Evolutionary conservation across 176 grass and related monocot species (phyloP).

Genomic region (Aechmea fasciata): DNA sequence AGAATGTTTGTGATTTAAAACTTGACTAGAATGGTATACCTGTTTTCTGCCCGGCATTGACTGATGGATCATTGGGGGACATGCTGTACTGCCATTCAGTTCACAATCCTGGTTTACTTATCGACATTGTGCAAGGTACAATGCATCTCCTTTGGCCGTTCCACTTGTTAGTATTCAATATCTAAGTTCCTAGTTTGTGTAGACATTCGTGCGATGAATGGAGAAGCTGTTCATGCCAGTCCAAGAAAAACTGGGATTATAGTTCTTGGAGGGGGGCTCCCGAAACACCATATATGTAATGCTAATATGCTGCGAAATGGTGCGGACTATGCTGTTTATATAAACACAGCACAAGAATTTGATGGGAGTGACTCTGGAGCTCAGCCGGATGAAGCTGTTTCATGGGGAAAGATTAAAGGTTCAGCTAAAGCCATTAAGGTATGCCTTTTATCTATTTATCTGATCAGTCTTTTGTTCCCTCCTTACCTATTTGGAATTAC

Average conservation of each 20-base stretch:
- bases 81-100: slow-evolving; percentile 93
- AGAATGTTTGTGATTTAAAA: slow-evolving; percentile 14
- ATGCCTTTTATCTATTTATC: slow-evolving; percentile 8
- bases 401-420: slow-evolving; percentile 97
- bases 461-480: neutral
- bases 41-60: slow-evolving; percentile 83
- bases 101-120: slow-evolving; percentile 70
- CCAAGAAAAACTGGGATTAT: slow-evolving; percentile 83
- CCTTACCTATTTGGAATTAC: neutral
- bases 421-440: slow-evolving; percentile 89
- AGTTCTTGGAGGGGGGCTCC: slow-evolving; percentile 78
- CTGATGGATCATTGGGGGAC: slow-evolving; percentile 95
- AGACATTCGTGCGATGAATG: slow-evolving; percentile 90
- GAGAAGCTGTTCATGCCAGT: slow-evolving; percentile 73
- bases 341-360: slow-evolving; percentile 95
- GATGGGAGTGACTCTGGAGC: slow-evolving; percentile 98
- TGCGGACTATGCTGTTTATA: slow-evolving; percentile 86
- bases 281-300: slow-evolving; percentile 96
- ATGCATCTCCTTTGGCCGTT: slow-evolving; percentile 7
- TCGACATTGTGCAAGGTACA: slow-evolving; percentile 94
- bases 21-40: slow-evolving; percentile 64
- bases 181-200: slow-evolving; percentile 6
- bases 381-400: slow-evolving; percentile 84
- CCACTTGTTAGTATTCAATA: neutral
- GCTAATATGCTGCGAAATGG: slow-evolving; percentile 98